phyloP scores from a whole-genome alignment of 805 yeast genomes.

The Candida patagonica region DNA sequence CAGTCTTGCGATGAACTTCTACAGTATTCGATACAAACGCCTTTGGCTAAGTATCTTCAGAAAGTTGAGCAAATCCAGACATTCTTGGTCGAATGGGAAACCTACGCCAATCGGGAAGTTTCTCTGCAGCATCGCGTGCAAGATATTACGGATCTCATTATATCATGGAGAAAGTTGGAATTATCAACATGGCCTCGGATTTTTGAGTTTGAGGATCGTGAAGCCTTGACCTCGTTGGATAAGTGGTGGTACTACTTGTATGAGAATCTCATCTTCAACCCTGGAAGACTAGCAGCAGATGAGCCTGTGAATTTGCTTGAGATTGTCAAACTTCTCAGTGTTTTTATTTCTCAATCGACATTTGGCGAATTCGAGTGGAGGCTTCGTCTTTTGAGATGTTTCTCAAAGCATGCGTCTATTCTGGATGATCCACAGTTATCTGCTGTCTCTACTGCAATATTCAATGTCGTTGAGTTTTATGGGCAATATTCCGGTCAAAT shows the following conservation, averaged over 20 bases:
- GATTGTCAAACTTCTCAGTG: constrained; percentile 52
- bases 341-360: constrained; percentile 67
- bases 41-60: constrained; percentile 67
- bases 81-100: constrained; percentile 84
- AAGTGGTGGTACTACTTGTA: constrained; percentile 90
- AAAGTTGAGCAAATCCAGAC: constrained; percentile 84
- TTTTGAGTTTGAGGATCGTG: constrained; percentile 52
- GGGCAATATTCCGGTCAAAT: constrained; percentile 51
- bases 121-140: constrained; percentile 50
- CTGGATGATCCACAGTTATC: constrained; percentile 23
- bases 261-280: constrained; percentile 47
- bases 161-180: constrained; percentile 87
- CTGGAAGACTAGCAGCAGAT: constrained; percentile 21
- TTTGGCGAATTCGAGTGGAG: constrained; percentile 65
- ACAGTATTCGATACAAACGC: constrained; percentile 51
- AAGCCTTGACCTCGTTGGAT: constrained; percentile 42
- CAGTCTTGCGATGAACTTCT: constrained; percentile 60
- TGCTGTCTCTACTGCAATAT: constrained; percentile 33
- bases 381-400: constrained; percentile 53
- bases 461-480: constrained; percentile 55
- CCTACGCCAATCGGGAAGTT: constrained; percentile 73
- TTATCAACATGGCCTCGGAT: constrained; percentile 76
- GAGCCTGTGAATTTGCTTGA: constrained; percentile 30
- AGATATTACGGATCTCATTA: constrained; percentile 56
- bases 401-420: constrained; percentile 42